Percentiles rank a stretch among this genome's conserved stretches.
These are phyloP conservation scores for Phialophora expanda DNA, from an alignment of 2,329 filamentous ascomycete species.

Conservation along the genomic window DNA sequence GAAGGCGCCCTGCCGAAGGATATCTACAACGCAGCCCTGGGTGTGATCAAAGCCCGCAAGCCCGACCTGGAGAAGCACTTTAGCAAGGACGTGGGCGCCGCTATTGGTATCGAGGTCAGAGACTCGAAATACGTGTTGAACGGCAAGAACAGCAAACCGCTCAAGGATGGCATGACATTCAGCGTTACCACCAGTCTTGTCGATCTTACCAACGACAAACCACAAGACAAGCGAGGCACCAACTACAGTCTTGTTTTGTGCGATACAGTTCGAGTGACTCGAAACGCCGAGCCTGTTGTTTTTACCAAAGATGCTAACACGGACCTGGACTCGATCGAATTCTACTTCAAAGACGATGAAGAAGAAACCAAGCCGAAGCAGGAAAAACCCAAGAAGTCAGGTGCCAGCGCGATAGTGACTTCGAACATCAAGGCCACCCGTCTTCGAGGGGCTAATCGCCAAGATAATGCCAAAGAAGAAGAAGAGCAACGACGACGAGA, in stretches of 20 bases:
- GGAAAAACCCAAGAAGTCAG: constrained; percentile 82
- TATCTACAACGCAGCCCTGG: constrained; percentile 84
- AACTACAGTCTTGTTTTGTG: constrained; percentile 87
- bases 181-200: constrained; percentile 87
- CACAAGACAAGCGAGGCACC: constrained; percentile 88
- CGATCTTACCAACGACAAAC: constrained; percentile 83
- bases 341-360: constrained; percentile 98
- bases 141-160: constrained; percentile 77
- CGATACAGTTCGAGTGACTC: constrained; percentile 88
- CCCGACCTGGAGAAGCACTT: constrained; percentile 96
- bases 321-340: constrained; percentile 91
- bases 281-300: constrained; percentile 60
- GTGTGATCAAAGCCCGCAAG: constrained; percentile 83
- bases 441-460: constrained; percentile 79
- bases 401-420: constrained; percentile 84
- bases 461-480: constrained; percentile 79
- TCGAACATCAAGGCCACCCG: constrained; percentile 96
- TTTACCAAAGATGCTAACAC: constrained; percentile 93
- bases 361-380: constrained; percentile 80
- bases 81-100: constrained; percentile 86
- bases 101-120: constrained; percentile 88
- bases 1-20: constrained; percentile 88
- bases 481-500: constrained; percentile 79
- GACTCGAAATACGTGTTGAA: constrained; percentile 84
- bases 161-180: constrained; percentile 98